Evolutionary conservation across 805 yeast species (phyloP).

Genomic region (Lipomyces kockii): DNA sequence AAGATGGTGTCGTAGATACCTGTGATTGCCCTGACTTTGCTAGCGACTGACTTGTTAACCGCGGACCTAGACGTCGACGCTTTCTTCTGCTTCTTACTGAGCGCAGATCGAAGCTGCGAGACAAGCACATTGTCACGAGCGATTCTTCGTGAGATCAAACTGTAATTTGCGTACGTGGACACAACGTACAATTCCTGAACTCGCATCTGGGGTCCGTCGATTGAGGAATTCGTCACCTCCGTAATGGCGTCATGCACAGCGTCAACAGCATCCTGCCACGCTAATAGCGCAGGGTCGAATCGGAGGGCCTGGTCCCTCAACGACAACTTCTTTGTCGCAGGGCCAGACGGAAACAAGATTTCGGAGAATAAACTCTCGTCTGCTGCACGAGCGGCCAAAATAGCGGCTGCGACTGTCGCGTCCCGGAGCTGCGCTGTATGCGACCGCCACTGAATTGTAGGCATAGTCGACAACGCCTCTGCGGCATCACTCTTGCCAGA

Average conservation of each 20-base stretch:
- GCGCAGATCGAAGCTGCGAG: conserved; percentile 15
- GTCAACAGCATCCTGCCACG: conserved; percentile 73
- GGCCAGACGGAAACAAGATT: conserved; percentile 24
- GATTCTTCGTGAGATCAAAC: conserved; percentile 65
- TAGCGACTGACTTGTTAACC: conserved; percentile 15
- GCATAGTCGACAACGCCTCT: conserved; percentile 45
- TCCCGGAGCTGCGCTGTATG: conserved; percentile 68
- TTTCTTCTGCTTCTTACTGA: conserved; percentile 15
- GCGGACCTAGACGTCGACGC: neutral
- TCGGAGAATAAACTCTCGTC: conserved; percentile 35
- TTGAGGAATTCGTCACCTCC: conserved; percentile 23
- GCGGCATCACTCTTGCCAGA: conserved; percentile 26
- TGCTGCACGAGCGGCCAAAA: conserved; percentile 41
- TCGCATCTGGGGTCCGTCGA: conserved; percentile 54
- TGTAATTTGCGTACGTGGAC: conserved; percentile 74
- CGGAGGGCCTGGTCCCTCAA: conserved; percentile 34
- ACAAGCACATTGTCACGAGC: conserved; percentile 60
- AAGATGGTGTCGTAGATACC: conserved; percentile 58
- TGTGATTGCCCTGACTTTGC: conserved; percentile 44
- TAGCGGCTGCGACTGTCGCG: conserved; percentile 65
- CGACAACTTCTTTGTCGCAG: conserved; percentile 27
- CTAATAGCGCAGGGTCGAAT: conserved; percentile 61
- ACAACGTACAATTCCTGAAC: conserved; percentile 71
- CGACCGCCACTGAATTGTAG: conserved; percentile 60
- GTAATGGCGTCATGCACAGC: conserved; percentile 59